A percentile compares a stretch with the other conserved stretches of the same genome.
These are phyloP conservation scores for Fusarium multiceps DNA, from an alignment of 2,329 filamentous ascomycete genomes.

Conservation along the genomic window DNA sequence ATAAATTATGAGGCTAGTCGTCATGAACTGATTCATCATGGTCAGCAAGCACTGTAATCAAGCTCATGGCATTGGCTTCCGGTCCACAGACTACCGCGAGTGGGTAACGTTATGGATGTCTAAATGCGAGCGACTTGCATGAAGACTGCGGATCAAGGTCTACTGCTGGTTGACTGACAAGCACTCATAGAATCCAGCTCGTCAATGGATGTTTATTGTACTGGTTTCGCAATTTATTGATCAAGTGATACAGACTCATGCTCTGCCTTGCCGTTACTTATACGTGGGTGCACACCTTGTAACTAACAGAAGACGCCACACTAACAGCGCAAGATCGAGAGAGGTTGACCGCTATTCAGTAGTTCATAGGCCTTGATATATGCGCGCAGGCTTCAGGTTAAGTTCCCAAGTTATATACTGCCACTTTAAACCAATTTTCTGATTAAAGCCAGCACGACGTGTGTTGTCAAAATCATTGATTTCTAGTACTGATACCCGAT, in stretches of 20 bases:
- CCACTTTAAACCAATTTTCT: not conserved
- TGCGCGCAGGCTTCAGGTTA: not conserved
- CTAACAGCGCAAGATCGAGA: not conserved
- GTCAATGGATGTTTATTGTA: not conserved
- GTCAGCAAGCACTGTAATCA: constrained; percentile 26
- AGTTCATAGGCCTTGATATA: not conserved
- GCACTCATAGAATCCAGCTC: not conserved
- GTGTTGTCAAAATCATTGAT: not conserved
- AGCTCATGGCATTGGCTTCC: constrained; percentile 25
- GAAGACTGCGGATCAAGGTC: not conserved
- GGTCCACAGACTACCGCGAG: not conserved
- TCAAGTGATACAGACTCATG: not conserved
- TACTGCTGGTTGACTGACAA: not conserved
- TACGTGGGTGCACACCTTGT: not conserved
- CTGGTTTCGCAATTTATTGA: not conserved
- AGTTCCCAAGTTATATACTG: not conserved
- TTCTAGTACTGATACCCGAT: constrained; percentile 1
- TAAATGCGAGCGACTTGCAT: not conserved
- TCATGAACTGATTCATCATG: constrained; percentile 4
- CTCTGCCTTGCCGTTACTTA: not conserved
- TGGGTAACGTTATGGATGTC: not conserved
- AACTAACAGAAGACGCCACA: not conserved
- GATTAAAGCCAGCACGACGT: not conserved
- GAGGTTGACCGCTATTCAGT: not conserved
- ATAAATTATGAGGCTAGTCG: not conserved